Base-by-base conservation (phyloP, 2,329 filamentous ascomycete genomes). In the Endothia cerciana region DNA sequence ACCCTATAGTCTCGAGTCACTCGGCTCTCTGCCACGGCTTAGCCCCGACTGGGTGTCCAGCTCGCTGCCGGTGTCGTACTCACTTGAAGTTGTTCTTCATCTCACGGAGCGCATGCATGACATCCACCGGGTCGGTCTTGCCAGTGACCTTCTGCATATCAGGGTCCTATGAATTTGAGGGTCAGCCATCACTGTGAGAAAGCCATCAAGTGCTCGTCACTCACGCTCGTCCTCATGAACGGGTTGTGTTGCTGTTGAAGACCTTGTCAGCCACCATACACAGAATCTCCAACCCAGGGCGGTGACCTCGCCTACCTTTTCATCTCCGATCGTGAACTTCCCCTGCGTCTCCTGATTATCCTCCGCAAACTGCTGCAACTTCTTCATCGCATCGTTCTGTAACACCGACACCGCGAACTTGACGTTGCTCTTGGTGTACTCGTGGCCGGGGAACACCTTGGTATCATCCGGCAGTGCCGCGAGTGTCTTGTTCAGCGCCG, bases 351-450 rank as follows among this genome's bases (percentile, higher is more conserved):
- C 87, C 79, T 89, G 83, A 78, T 97, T 94, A 67, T 85, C 83
- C 63, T 91, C 87, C 1, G 92, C 91, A 76, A 93, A 97, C 0
- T 85, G 83, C 70, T 91, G 83, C 40, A 99, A 83, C 72, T 89
- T 91, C 82, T 91, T 89, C 69, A 97, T 87, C 0, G 91, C 83
- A 59, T 91, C 89, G 51, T 86, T 91, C 73, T 92, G 88, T 64
- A 90, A 81, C 19, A 98, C 90, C 2, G 89, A 90, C 66, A 91
- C 80, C 58, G 88, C 89, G 75, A 99, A 99, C 76, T 93, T 93
- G 73, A 95, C 93, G 74, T 99, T 99, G 61, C 90, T 86, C 79
- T 95, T 97, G n/a, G 95, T 99, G 80, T 99, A 99, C 78, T 98
- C 95, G 74, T 99, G 95, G 4, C 95, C 95, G 22, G 94, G 94